Conservation (phyloP, 192 early-diverging fungal species). For the Coemansia asiatica region DNA sequence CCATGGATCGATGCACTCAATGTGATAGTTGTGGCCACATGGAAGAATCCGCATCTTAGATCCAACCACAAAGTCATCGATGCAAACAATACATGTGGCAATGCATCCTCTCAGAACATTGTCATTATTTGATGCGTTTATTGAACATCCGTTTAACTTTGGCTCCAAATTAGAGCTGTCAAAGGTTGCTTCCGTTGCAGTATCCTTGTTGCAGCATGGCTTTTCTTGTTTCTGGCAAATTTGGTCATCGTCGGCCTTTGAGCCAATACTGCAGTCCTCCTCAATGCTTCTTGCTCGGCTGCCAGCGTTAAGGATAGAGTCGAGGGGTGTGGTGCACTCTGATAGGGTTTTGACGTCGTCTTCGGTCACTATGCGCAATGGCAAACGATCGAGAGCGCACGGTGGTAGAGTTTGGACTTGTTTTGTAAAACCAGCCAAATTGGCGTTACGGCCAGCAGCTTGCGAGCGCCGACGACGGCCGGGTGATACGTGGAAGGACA, state of each 20-base stretch:
- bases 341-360: conserved; percentile 33
- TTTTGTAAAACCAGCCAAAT: conserved; percentile 14
- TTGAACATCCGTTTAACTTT: background rate
- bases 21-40: conserved; percentile 59
- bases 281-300: conserved; percentile 11
- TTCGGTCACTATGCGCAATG: conserved; percentile 40
- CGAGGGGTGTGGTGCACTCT: conserved; percentile 42
- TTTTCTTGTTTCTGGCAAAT: background rate
- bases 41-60: conserved; percentile 55
- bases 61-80: conserved; percentile 54
- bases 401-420: conserved; percentile 40
- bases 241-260: background rate
- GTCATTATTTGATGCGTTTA: background rate
- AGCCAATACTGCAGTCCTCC: background rate
- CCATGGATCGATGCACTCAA: conserved; percentile 60
- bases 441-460: background rate
- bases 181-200: background rate
- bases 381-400: conserved; percentile 46
- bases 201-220: background rate
- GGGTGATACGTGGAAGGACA: conserved; percentile 42
- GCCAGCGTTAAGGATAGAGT: conserved; percentile 37
- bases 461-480: conserved; percentile 12
- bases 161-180: background rate
- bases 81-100: conserved; percentile 56
- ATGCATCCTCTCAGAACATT: conserved; percentile 43